phyloP scores from a whole-genome alignment of 2,329 filamentous ascomycete species.

The Penicillium vulpinum region DNA sequence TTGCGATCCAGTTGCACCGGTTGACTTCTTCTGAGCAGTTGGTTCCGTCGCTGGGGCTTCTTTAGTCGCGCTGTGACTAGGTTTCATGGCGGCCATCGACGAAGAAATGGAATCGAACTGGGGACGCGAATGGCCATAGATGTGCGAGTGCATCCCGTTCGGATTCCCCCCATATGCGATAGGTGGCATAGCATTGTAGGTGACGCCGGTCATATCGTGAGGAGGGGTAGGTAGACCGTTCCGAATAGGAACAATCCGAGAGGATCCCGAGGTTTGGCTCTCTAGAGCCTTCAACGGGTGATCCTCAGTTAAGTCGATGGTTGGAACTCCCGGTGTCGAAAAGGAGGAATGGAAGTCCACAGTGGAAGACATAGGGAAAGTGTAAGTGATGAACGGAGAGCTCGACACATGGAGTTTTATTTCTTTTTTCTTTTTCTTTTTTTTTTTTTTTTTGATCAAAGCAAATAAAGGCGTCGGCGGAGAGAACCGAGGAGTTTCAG shows the following conservation, averaged over 20 bases:
- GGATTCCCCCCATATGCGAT: slow-evolving; percentile 35
- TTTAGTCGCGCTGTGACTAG: slow-evolving; percentile 26
- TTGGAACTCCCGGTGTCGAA: slow-evolving; percentile 28
- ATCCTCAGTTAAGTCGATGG: slow-evolving; percentile 23
- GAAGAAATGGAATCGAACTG: slow-evolving; percentile 23
- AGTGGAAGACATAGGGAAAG: slow-evolving; percentile 38
- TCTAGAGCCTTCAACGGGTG: slow-evolving; percentile 17
- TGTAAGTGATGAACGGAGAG: slow-evolving; percentile 2
- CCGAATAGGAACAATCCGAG: slow-evolving; percentile 40
- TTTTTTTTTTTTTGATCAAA: slow-evolving; percentile 3
- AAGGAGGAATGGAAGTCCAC: slow-evolving; percentile 28
- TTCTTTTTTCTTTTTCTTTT: background rate
- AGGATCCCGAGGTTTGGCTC: slow-evolving; percentile 18
- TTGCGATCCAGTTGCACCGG: slow-evolving; percentile 46
- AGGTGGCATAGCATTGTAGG: slow-evolving; percentile 36
- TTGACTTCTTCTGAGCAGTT: slow-evolving; percentile 28
- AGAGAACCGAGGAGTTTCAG: slow-evolving; percentile 15
- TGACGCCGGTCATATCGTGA: slow-evolving; percentile 44
- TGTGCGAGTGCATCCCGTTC: slow-evolving; percentile 27
- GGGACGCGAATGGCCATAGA: slow-evolving; percentile 26
- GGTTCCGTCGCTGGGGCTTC: slow-evolving; percentile 23
- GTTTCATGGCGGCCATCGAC: slow-evolving; percentile 25
- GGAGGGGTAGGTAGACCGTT: slow-evolving; percentile 46
- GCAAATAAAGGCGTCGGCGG: slow-evolving; percentile 9
- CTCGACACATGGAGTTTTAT: slow-evolving; percentile 16